Base-by-base conservation (phyloP, 768 basidiomycete species). In the Multifurca ochricompacta region DNA sequence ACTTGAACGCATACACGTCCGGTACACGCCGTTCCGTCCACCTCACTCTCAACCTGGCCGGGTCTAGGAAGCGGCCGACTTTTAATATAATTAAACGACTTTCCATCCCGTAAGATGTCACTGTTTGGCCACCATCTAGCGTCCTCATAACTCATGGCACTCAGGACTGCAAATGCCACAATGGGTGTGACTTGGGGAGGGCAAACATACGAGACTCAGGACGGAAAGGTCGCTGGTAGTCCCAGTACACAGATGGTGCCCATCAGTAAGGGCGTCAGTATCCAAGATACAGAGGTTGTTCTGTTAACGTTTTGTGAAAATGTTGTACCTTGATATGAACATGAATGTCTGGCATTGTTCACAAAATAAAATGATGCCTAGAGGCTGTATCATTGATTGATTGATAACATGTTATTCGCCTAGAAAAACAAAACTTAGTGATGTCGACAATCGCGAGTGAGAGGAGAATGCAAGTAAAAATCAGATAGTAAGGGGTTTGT, bases 401-500 rank as follows among this genome's bases (percentile, higher is more conserved):
- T 3, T 6, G 11, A 25, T 21, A n/a, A n/a, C n/a, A n/a, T n/a
- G n/a, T n/a, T n/a, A n/a, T n/a, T n/a, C n/a, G n/a, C n/a, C n/a
- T 40, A 23, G 16, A n/a, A 25, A 42, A 42, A 27, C 21, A 42
- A 42, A 1, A 25, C 27, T 42, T 23, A 42, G 25, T 25, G 7
- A 27, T 16, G 41, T 23, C 4, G 27, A 39, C 6, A 8, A 25
- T n/a, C 16, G 39, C 32, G 21, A 3, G 10, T 25, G n/a, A 0
- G 34, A 48, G 9, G 23, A 41, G 37, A 30, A 18, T 3, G 25
- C 19, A 6, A 41, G 9, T 27, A 21, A 32, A 40, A 30, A 64
- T 82, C 81, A 84, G 81, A 71, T 65, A 68, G 54, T 32, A 34
- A 66, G 65, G 58, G 49, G 63, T n/a, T 78, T 82, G 84, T 88